Evolutionary conservation across 805 yeast species (phyloP).

Genomic region (Candida sithepensis): DNA sequence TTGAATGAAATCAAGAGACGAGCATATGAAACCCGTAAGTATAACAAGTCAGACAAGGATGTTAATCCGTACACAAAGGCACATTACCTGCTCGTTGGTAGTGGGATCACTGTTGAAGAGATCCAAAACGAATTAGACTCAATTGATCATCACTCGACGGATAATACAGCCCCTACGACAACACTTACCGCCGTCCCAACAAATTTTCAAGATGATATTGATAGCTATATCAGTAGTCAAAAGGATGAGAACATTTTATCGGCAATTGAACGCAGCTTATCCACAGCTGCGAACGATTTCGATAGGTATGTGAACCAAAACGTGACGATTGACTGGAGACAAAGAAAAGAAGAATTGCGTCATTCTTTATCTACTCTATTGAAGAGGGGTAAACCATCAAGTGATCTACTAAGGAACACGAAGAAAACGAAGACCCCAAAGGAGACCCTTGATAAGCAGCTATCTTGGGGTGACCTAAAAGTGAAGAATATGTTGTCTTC

Average conservation of each 20-base stretch:
- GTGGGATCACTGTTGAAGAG: slow-evolving; percentile 84
- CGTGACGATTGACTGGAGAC: slow-evolving; percentile 80
- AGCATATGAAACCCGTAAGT: slow-evolving; percentile 53
- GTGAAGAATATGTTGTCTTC: slow-evolving; percentile 27
- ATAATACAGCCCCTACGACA: no score
- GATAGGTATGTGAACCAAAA: slow-evolving; percentile 71
- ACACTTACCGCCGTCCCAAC: slow-evolving; percentile 1
- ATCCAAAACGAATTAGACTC: slow-evolving; percentile 58
- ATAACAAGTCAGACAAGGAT: slow-evolving; percentile 33
- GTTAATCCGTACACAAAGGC: slow-evolving; percentile 56
- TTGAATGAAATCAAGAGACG: slow-evolving; percentile 72
- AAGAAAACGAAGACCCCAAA: slow-evolving; percentile 14
- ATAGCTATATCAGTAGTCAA: slow-evolving; percentile 59
- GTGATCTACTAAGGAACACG: slow-evolving; percentile 12
- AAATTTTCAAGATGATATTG: slow-evolving; percentile 41
- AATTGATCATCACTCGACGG: slow-evolving; percentile 26
- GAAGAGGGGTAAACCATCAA: slow-evolving; percentile 25
- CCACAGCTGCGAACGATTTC: slow-evolving; percentile 75
- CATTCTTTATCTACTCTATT: slow-evolving; percentile 62
- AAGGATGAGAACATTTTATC: slow-evolving; percentile 79
- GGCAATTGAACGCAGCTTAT: slow-evolving; percentile 77
- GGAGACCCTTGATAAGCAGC: slow-evolving; percentile 20
- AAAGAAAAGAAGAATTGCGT: slow-evolving; percentile 68
- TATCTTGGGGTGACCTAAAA: slow-evolving; percentile 28
- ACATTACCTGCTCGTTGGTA: slow-evolving; percentile 85